Percentiles rank a stretch among this genome's conserved stretches.
phyloP scores from a whole-genome alignment of 2,329 filamentous ascomycete species.

The Pezicula rhizophila region DNA sequence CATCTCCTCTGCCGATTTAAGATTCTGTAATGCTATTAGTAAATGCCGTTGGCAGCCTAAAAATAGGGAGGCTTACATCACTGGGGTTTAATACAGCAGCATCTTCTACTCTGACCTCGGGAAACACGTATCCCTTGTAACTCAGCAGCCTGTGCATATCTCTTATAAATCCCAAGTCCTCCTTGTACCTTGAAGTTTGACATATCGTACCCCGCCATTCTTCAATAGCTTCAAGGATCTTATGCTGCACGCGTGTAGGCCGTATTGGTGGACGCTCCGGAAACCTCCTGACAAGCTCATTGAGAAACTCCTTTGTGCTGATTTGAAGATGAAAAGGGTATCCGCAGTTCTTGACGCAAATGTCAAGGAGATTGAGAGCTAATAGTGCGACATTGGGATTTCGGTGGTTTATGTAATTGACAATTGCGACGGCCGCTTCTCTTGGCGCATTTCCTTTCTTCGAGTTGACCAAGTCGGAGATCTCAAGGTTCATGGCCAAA shows the following conservation, averaged over 20 bases:
- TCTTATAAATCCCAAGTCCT: slow-evolving; percentile 90
- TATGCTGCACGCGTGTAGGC: slow-evolving; percentile 78
- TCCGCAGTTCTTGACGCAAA: slow-evolving; percentile 99
- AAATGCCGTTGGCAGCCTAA: slow-evolving; percentile 3
- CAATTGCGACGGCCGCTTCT: slow-evolving; percentile 89
- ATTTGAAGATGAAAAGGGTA: slow-evolving; percentile 99
- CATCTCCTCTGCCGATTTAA: slow-evolving; percentile 97
- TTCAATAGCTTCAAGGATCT: slow-evolving; percentile 93
- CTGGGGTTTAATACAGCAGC: slow-evolving; percentile 94
- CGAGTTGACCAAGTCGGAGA: slow-evolving; percentile 90
- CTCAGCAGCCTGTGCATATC: slow-evolving; percentile 95
- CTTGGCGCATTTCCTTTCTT: slow-evolving; percentile 95
- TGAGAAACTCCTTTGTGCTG: slow-evolving; percentile 97
- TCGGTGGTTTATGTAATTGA: slow-evolving; percentile 91
- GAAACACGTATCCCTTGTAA: slow-evolving; percentile 96
- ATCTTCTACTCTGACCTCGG: slow-evolving; percentile 86
- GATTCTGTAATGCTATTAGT: slow-evolving; percentile 54
- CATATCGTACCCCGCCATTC: slow-evolving; percentile 99
- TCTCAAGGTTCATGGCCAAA: slow-evolving; percentile 91
- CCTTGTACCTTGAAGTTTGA: slow-evolving; percentile 95
- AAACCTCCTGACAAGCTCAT: slow-evolving; percentile 93
- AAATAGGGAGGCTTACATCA: slow-evolving; percentile 58
- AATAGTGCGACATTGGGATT: slow-evolving; percentile 93
- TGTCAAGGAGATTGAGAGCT: slow-evolving; percentile 87
- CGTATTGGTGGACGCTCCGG: slow-evolving; percentile 88